Evolutionary conservation across 2,329 filamentous ascomycete species (phyloP), one percentile per base, ranked within the genome.

Genomic region (Neoarthrinium moseri): DNA sequence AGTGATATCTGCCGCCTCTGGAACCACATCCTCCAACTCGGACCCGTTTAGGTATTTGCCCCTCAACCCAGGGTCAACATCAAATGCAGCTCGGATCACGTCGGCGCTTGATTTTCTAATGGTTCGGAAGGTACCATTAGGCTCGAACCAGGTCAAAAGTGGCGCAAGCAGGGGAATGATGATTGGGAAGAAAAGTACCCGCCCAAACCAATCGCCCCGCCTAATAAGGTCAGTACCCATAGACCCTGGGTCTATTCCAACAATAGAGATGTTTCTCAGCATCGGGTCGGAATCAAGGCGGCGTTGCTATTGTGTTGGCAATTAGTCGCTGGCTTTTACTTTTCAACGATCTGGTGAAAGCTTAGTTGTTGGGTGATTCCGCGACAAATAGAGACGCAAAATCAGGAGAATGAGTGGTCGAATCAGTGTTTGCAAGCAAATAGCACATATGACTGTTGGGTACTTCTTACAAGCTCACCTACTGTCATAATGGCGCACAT

Each of bases 191-290:
- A 41, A 15, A n/a, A 38, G 6, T n/a, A 38, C 35, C 15, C 35
- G 35, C 27, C 8, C 27, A 22, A 30, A 5, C 43, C 34, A 45
- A 20, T 37, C 21, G n/a, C 34, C 43, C n/a, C n/a, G 35, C 26
- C 20, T 10, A n/a, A 22, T n/a, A 1, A 38, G 20, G 21, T 48
- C 45, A 2, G 56, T 65, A 3, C 50, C 33, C 54, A 67, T 66
- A 1, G 51, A 55, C 23, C 65, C 66, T 0, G 66, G 66, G 49
- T 69, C 65, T 6, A 68, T 48, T n/a, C 56, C 57, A 4, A 69
- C 47, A 24, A 65, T 47, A 11, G 52, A 56, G 18, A 69, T 55
- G 6, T 56, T 52, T 10, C 50, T 56, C 1, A 67, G 48, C 2
- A 33, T 35, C 11, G 61, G 57, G 42, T 65, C 61, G 2, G 35